Base-by-base conservation (phyloP, 805 yeast genomes). In the Pichia californica region DNA sequence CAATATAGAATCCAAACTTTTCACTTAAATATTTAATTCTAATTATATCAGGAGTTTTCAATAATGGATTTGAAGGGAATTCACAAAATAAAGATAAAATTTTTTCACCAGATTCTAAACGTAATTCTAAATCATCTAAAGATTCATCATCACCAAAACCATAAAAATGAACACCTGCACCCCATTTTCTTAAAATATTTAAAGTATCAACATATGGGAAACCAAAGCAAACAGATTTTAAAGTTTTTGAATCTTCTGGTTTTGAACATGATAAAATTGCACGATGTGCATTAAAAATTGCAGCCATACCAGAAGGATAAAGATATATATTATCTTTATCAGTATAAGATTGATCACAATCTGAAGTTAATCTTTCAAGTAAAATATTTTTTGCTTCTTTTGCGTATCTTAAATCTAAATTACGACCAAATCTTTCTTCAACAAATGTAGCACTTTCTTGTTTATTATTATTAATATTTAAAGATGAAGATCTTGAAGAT, bases 151-250 rank as follows among this genome's bases (percentile, higher is more conserved):
- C 95, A 18, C 96, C 96, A 52, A 77, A 68, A 4, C 96, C 96
- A 51, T 81, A 79, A 61, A 88, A 91, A 52, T 80, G 80, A 31
- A 83, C 85, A 30, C 97, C 97, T 3, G 89, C 85, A 14, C 98
- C 97, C 72, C 88, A 93, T 61, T 89, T 91, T 56, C 75, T 74
- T 54, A 93, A 70, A 46, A 93, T 80, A 53, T 86, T 87, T 44
- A 88, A 70, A 0, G 98, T 89, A 61, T 93, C 98, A 25, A 87
- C 93, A 62, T 91, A 93, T 7, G 98, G 96, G 66, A 89, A 88
- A 1, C 99, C 99, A 63, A 86, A 91, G 64, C 96, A 88, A 2
- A 88, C 95, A 1, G 95, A 80, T 59, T 86, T 87, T 40, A 48
- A 66, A 1, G 45, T 40, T 10, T 43, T 41, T 13, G 44, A 29